phyloP scores from a whole-genome alignment of 495 filamentous ascomycete species.

The Penicillium soppii region DNA sequence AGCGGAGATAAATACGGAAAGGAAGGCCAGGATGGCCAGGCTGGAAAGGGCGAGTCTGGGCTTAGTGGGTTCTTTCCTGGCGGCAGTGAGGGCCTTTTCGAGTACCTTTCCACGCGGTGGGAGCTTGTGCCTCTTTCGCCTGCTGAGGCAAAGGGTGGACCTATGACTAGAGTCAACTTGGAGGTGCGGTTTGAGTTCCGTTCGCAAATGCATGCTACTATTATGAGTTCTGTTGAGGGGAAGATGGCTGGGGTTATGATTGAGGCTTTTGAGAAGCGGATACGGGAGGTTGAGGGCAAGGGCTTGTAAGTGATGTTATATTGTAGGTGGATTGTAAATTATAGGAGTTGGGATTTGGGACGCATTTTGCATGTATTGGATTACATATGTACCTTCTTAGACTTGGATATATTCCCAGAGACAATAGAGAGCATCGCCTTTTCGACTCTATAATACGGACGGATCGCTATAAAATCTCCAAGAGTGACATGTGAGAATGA shows the following conservation, averaged over 20 bases:
- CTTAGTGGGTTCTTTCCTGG: constrained; percentile 35
- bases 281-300: constrained; percentile 51
- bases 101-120: constrained; percentile 78
- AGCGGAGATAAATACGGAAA: constrained; percentile 54
- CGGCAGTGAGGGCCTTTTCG: constrained; percentile 60
- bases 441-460: constrained; percentile 15
- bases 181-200: constrained; percentile 76
- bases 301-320: constrained; percentile 11
- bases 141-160: constrained; percentile 21
- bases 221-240: constrained; percentile 77
- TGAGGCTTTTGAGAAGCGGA: constrained; percentile 85
- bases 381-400: not conserved
- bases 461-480: constrained; percentile 19
- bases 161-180: constrained; percentile 69
- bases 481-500: constrained; percentile 4
- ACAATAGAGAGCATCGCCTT: not conserved
- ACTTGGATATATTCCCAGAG: not conserved
- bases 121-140: constrained; percentile 50
- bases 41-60: constrained; percentile 7
- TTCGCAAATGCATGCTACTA: constrained; percentile 76
- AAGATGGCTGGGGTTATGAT: constrained; percentile 87
- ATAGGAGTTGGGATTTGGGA: not conserved
- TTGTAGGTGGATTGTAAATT: not conserved
- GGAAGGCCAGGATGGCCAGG: not conserved
- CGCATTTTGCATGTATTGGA: not conserved